Conservation (phyloP, 2,329 filamentous ascomycete genomes). For the Aureobasidium zeae region DNA sequence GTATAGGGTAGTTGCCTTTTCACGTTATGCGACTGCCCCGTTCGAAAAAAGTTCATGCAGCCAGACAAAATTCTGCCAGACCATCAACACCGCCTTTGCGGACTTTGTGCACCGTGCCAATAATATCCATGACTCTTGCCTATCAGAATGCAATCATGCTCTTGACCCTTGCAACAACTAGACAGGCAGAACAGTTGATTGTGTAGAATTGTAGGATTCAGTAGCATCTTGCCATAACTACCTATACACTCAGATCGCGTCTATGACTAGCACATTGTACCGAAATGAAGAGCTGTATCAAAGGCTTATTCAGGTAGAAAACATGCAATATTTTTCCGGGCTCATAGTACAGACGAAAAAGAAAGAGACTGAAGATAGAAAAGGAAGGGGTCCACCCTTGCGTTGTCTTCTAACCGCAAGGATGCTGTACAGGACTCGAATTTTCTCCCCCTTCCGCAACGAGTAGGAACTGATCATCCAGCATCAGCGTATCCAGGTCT, state of each 20-base stretch:
- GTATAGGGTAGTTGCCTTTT: slow-evolving; percentile 16
- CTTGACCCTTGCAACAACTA: too few relatives aligned
- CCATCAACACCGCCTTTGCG: not conserved
- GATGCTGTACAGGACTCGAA: slow-evolving; percentile 14
- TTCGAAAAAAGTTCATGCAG: slow-evolving; percentile 15
- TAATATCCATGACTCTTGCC: not conserved
- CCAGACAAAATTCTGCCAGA: slow-evolving; percentile 2
- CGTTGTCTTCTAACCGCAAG: slow-evolving; percentile 5
- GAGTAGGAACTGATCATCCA: slow-evolving; percentile 1
- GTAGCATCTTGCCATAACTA: too few relatives aligned
- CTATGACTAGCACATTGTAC: slow-evolving; percentile 3
- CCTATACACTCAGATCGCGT: too few relatives aligned
- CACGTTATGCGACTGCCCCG: not conserved
- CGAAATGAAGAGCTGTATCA: not conserved
- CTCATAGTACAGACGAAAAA: slow-evolving; percentile 17
- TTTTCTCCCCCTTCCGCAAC: slow-evolving; percentile 7
- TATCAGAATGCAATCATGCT: not conserved
- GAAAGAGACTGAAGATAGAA: slow-evolving; percentile 12
- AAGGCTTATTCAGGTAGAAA: slow-evolving; percentile 1
- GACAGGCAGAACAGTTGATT: too few relatives aligned
- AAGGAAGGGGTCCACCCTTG: slow-evolving; percentile 3
- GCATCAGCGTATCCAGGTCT: slow-evolving; percentile 1
- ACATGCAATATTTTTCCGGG: slow-evolving; percentile 15
- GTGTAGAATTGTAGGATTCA: too few relatives aligned
- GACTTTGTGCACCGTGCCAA: slow-evolving; percentile 1